These are phyloP conservation scores for Cryphonectria naterciae DNA, from an alignment of 2,329 filamentous ascomycete species.

Conservation along the genomic window DNA sequence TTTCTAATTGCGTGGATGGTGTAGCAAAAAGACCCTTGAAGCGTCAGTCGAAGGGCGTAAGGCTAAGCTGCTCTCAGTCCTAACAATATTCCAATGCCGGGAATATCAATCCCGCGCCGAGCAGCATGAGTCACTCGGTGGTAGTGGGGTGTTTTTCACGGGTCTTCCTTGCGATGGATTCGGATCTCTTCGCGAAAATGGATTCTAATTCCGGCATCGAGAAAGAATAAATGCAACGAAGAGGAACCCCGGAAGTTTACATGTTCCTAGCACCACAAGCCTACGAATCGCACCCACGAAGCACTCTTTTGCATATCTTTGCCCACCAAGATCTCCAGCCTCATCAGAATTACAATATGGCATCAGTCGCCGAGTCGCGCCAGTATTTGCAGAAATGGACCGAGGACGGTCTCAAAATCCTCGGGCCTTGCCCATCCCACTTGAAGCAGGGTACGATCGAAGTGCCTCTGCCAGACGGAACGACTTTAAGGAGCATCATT, in stretches of 20 bases:
- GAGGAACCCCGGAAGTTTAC: background rate
- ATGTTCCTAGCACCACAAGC: background rate
- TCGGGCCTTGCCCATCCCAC: slow-evolving; percentile 11
- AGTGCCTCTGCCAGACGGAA: slow-evolving; percentile 12
- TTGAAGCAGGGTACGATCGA: slow-evolving; percentile 10
- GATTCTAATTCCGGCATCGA: background rate
- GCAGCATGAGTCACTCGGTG: background rate
- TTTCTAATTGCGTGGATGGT: background rate
- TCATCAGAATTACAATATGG: background rate
- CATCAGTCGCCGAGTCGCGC: background rate
- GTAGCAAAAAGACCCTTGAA: background rate
- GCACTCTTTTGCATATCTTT: background rate
- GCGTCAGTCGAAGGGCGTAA: background rate
- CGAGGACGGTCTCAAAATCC: slow-evolving; percentile 7
- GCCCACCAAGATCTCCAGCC: background rate
- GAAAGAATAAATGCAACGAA: background rate
- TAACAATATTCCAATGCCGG: too few relatives aligned
- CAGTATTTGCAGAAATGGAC: slow-evolving; percentile 2
- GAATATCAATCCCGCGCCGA: background rate
- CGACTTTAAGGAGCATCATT: slow-evolving; percentile 12
- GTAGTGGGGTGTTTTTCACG: background rate
- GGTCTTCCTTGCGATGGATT: background rate
- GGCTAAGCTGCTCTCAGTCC: background rate
- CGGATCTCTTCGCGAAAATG: background rate
- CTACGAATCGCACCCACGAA: background rate